Percentiles rank a stretch among this genome's conserved stretches.
These are phyloP conservation scores for Epichloe aotearoae DNA, from an alignment of 2,329 filamentous ascomycete genomes.

Conservation along the genomic window DNA sequence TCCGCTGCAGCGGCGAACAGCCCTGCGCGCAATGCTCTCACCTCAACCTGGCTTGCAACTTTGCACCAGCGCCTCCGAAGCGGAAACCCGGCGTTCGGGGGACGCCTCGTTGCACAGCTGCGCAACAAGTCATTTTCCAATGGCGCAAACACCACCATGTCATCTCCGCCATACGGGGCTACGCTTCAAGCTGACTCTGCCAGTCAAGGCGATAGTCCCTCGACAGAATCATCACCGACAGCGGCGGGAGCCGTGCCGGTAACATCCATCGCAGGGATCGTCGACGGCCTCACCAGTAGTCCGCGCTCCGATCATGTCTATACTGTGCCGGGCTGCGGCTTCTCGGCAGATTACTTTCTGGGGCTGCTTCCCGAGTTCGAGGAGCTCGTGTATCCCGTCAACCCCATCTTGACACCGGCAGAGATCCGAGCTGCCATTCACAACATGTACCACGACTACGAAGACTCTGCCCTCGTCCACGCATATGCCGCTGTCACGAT, in stretches of 20 bases:
- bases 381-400: constrained; percentile 23
- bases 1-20: constrained; percentile 20
- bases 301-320: constrained; percentile 1
- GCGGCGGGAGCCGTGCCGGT: constrained; percentile 5
- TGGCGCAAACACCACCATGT: neutral
- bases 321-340: constrained; percentile 8
- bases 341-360: constrained; percentile 20
- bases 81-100: constrained; percentile 21
- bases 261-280: constrained; percentile 15
- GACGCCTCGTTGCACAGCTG: constrained; percentile 22
- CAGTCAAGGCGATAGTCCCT: constrained; percentile 5
- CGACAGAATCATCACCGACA: constrained; percentile 5
- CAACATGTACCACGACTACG: constrained; percentile 18
- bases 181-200: neutral
- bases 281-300: constrained; percentile 7
- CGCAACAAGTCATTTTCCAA: constrained; percentile 13
- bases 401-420: constrained; percentile 19
- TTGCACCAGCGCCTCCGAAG: constrained; percentile 19
- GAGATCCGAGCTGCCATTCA: constrained; percentile 20
- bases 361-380: constrained; percentile 21
- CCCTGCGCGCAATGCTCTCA: constrained; percentile 25
- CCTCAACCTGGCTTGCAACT: constrained; percentile 21
- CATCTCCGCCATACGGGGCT: neutral
- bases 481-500: constrained; percentile 23
- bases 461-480: constrained; percentile 24